These are phyloP conservation scores for Debaryomyces udenii DNA, from an alignment of 1,139 yeast species.

Conservation along the genomic window DNA sequence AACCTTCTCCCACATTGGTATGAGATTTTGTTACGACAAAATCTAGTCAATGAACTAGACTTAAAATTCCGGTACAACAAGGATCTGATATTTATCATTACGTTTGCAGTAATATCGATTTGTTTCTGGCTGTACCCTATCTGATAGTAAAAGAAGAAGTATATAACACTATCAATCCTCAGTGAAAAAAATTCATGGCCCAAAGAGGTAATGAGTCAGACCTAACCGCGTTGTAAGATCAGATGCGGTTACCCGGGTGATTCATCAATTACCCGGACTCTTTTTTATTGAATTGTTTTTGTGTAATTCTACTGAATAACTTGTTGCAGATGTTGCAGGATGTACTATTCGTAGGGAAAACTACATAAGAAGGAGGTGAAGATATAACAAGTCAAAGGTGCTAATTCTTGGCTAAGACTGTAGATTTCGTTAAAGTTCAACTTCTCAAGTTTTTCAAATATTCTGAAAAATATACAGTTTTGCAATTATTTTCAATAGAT, in stretches of 20 bases:
- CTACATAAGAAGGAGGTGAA: no score
- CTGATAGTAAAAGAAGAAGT: neutral
- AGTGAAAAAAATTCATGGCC: constrained; percentile 22
- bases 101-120: neutral
- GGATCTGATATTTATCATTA: constrained; percentile 11
- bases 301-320: neutral
- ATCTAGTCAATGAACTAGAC: constrained; percentile 8
- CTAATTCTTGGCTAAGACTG: no score
- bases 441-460: no score
- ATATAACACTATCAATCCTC: neutral
- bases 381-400: no score
- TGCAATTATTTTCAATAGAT: no score
- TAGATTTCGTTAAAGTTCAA: no score
- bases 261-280: neutral
- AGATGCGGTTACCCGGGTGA: constrained; percentile 26
- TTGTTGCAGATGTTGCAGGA: no score
- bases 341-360: no score
- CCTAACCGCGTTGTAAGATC: constrained; percentile 43
- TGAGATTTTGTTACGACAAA: constrained; percentile 6
- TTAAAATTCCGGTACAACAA: constrained; percentile 8
- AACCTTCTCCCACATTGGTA: constrained; percentile 10
- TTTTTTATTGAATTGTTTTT: neutral
- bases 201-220: constrained; percentile 40
- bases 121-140: constrained; percentile 1
- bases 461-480: no score